These are phyloP conservation scores for Kingdonia uniflora DNA, from an alignment of 164 flowering plant species.

Conservation along the genomic window DNA sequence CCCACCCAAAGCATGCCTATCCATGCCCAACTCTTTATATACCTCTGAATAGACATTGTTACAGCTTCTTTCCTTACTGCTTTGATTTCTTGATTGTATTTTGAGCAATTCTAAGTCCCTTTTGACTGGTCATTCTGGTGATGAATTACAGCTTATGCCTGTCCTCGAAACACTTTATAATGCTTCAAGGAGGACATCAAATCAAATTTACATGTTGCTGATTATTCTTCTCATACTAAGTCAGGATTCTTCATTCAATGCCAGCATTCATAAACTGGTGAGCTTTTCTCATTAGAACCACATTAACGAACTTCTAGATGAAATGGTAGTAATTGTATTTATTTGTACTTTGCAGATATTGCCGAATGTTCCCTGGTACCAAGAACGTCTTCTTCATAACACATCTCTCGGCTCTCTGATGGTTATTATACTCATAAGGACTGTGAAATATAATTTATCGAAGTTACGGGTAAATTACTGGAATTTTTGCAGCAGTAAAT, in stretches of 20 bases:
- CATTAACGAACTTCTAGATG: background rate
- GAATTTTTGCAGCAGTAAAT: no score
- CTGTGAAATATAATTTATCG: conserved; percentile 85
- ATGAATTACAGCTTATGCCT: conserved; percentile 72
- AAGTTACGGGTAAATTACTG: conserved; percentile 58
- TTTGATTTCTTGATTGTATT: no score
- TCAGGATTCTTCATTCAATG: conserved; percentile 95
- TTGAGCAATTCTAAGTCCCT: no score
- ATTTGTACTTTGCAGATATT: conserved; percentile 38
- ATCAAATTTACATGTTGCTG: conserved; percentile 95
- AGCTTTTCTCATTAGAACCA: conserved; percentile 6
- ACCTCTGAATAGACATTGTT: no score
- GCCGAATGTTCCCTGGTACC: conserved; percentile 90
- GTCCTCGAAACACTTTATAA: conserved; percentile 82
- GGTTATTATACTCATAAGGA: conserved; percentile 85
- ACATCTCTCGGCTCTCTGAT: conserved; percentile 92
- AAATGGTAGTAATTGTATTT: background rate
- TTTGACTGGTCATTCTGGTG: conserved; percentile 1
- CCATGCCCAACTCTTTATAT: no score
- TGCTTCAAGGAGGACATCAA: conserved; percentile 79
- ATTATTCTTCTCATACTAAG: conserved; percentile 93
- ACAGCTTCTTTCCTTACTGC: no score
- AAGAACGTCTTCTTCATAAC: conserved; percentile 84
- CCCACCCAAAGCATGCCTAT: no score
- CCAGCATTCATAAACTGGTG: conserved; percentile 93